phyloP scores from a whole-genome alignment of 129 eudicot genomes.

The Artemisia argyi region DNA sequence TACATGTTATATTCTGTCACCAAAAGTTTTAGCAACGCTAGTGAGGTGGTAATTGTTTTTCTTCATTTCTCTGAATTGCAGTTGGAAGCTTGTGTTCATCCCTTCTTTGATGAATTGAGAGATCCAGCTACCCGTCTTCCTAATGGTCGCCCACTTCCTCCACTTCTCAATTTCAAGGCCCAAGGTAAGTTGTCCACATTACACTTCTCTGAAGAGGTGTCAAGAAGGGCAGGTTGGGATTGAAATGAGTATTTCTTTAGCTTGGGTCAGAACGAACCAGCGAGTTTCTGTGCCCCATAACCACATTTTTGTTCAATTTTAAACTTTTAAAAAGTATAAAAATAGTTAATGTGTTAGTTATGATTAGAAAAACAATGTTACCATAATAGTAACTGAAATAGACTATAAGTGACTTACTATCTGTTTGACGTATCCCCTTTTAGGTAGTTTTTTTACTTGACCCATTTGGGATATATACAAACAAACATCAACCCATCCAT shows the following conservation, averaged over 20 bases:
- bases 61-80: constrained; percentile 24
- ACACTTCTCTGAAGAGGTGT: background rate
- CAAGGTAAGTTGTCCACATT: constrained; percentile 48
- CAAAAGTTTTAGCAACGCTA: background rate
- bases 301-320: background rate
- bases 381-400: background rate
- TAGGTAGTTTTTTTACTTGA: background rate
- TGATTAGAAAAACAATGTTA: background rate
- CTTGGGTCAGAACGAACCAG: background rate
- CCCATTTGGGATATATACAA: no score
- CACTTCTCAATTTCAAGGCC: constrained; percentile 79
- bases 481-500: background rate
- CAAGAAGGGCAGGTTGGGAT: background rate
- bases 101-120: constrained; percentile 89
- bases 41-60: background rate
- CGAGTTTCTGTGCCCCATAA: background rate
- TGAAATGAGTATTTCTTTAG: background rate
- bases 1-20: background rate
- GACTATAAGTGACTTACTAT: background rate
- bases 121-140: constrained; percentile 89
- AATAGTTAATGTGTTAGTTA: background rate
- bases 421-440: background rate
- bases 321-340: background rate
- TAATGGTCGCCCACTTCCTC: constrained; percentile 96
- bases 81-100: constrained; percentile 96